phyloP scores from a whole-genome alignment of 73 alveolate genomes.

The Diophrys appendiculata region DNA sequence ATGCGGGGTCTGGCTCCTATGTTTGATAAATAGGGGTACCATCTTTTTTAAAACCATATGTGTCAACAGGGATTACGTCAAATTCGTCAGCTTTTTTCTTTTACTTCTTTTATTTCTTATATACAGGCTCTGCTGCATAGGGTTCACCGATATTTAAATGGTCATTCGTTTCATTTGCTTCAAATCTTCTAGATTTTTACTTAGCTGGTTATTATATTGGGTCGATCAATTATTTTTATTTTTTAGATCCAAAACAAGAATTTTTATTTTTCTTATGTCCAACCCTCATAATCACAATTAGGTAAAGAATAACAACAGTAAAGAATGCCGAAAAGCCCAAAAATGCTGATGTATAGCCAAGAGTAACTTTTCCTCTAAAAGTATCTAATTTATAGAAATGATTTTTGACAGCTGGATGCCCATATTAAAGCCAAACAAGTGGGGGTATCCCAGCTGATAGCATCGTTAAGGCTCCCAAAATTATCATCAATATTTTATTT shows the following conservation, averaged over 20 bases:
- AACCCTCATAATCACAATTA: neutral
- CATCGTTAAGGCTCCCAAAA: too few relatives aligned
- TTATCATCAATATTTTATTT: too few relatives aligned
- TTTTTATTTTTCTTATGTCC: too few relatives aligned
- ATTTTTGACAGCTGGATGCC: neutral
- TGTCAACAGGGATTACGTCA: neutral
- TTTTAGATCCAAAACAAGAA: too few relatives aligned
- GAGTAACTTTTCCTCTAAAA: neutral
- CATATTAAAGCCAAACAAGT: neutral
- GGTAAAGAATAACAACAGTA: neutral
- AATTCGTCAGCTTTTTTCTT: neutral
- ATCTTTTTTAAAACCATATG: neutral
- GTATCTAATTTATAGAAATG: neutral
- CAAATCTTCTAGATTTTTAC: too few relatives aligned
- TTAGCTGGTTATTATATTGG: too few relatives aligned
- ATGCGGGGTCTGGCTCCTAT: neutral
- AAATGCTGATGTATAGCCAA: neutral
- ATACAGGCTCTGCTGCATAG: too few relatives aligned
- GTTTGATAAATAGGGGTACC: neutral
- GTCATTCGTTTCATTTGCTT: too few relatives aligned
- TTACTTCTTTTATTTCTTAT: neutral
- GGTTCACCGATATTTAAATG: too few relatives aligned
- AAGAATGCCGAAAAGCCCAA: neutral
- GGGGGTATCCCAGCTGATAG: too few relatives aligned
- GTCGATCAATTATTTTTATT: too few relatives aligned